Percentiles rank a stretch among this genome's conserved stretches.
Evolutionary conservation across 257 asterid genomes (phyloP).

Genomic region (Nicotiana undulata): DNA sequence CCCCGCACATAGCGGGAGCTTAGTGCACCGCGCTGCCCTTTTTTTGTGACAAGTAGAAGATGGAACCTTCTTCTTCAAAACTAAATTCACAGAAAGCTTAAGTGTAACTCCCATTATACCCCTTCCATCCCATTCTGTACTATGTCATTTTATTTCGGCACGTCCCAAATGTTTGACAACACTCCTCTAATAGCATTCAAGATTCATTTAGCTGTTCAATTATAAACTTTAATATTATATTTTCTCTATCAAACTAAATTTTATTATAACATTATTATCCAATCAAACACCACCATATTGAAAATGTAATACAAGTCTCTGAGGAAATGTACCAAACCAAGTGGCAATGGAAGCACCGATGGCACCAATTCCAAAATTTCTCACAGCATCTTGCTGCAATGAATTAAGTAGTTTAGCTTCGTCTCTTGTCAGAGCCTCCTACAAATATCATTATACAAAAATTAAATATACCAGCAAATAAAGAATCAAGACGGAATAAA

Average conservation of each 20-base stretch:
- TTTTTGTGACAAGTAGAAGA: background rate
- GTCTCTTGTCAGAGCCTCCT: conserved; percentile 39
- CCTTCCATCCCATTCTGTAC: background rate
- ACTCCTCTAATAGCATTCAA: background rate
- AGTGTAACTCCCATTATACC: background rate
- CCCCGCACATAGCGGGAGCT: too few relatives aligned
- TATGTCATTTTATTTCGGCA: background rate
- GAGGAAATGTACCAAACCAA: conserved; percentile 48
- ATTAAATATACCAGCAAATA: background rate
- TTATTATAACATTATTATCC: background rate
- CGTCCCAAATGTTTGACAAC: background rate
- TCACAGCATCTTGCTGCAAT: conserved; percentile 27
- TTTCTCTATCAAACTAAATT: background rate
- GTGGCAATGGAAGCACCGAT: conserved; percentile 28
- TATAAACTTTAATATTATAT: background rate
- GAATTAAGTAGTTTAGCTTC: conserved; percentile 37
- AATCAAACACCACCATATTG: background rate
- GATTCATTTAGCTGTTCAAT: background rate
- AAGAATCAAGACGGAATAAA: background rate
- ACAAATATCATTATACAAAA: background rate
- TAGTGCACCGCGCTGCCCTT: too few relatives aligned
- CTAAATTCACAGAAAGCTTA: background rate
- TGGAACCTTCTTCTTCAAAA: background rate
- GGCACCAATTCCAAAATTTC: conserved; percentile 33
- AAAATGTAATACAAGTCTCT: background rate